Evolutionary conservation across 345 rosid genomes (phyloP).

Genomic region (Microcos paniculata): DNA sequence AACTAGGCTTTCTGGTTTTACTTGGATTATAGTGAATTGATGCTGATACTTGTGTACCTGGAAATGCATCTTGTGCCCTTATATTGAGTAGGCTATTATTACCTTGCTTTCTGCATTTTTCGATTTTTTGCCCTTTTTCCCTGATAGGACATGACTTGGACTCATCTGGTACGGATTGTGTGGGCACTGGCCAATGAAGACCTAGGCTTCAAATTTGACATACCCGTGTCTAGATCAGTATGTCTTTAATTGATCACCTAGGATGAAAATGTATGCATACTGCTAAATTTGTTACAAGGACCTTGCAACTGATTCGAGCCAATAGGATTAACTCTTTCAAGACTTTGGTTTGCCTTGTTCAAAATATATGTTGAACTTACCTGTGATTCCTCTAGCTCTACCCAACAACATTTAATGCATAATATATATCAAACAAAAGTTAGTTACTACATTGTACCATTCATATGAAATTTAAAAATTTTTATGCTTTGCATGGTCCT

Average conservation of each 20-base stretch:
- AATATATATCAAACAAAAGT: neutral
- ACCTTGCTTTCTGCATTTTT: neutral
- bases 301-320: neutral
- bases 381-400: neutral
- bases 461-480: neutral
- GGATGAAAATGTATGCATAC: neutral
- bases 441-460: neutral
- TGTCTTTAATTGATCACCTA: neutral
- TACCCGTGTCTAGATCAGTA: neutral
- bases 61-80: neutral
- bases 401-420: neutral
- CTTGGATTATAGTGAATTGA: neutral
- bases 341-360: neutral
- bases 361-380: neutral
- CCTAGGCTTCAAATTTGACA: neutral
- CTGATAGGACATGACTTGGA: neutral
- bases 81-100: neutral
- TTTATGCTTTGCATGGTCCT: neutral
- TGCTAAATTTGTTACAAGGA: neutral
- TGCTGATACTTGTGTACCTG: neutral
- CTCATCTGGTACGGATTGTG: neutral
- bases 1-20: neutral
- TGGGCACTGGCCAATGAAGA: neutral
- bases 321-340: neutral
- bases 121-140: neutral